phyloP scores from a whole-genome alignment of 768 basidiomycete genomes.

The Peribolospora kevripleyi region DNA sequence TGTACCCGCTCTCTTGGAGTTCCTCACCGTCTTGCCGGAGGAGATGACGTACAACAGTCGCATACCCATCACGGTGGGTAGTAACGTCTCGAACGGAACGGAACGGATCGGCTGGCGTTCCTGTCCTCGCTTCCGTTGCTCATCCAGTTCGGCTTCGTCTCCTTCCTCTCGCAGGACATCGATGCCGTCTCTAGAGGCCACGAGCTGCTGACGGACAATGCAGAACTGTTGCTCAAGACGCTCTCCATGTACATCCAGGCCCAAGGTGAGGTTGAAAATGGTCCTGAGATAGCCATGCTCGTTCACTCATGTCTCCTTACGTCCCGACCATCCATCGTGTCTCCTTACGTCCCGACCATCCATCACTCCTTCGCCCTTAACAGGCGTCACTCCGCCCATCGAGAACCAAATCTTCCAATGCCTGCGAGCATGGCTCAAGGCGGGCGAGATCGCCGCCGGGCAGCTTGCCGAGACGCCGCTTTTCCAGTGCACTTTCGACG shows the following conservation, averaged over 20 bases:
- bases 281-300: no score
- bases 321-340: neutral
- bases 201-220: constrained; percentile 36
- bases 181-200: neutral
- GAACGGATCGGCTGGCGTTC: no score
- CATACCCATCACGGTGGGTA: constrained; percentile 64
- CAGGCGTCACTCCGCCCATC: constrained; percentile 58
- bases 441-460: constrained; percentile 50
- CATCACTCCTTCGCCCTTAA: neutral
- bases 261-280: constrained; percentile 31
- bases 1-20: constrained; percentile 64
- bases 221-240: constrained; percentile 46
- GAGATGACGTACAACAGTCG: constrained; percentile 59
- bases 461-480: constrained; percentile 51
- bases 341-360: neutral
- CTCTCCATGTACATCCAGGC: constrained; percentile 75
- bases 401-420: constrained; percentile 65
- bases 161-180: no score
- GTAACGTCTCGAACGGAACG: neutral
- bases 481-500: constrained; percentile 58
- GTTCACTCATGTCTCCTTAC: neutral
- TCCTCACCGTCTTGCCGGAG: constrained; percentile 73
- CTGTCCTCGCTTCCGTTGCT: no score
- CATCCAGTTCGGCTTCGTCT: no score
- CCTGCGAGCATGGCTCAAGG: constrained; percentile 61